Conservation (phyloP, 177 flowering plant genomes). For the Vitis hybrid region DNA sequence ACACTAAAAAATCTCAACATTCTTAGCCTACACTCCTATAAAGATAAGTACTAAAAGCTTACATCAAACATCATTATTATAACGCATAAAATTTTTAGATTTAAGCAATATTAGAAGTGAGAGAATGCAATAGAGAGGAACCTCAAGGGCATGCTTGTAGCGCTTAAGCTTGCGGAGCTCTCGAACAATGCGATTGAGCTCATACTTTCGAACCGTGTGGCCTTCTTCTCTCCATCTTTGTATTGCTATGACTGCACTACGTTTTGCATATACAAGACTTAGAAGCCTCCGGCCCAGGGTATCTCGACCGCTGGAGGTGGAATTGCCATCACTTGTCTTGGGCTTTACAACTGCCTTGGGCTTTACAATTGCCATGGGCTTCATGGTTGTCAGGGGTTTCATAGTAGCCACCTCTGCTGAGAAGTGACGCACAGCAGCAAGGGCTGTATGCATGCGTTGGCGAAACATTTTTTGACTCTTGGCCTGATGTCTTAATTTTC, state of each 20-base stretch:
- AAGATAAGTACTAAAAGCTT: too few species aligned
- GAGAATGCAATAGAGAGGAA: not conserved
- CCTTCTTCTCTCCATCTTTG: constrained; percentile 83
- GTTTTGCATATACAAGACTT: constrained; percentile 53
- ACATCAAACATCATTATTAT: not conserved
- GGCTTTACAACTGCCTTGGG: too few species aligned
- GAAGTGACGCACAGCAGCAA: constrained; percentile 28
- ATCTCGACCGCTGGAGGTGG: constrained; percentile 33
- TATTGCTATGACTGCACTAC: constrained; percentile 65
- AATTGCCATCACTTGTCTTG: not conserved
- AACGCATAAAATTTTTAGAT: not conserved
- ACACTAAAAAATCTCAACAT: too few species aligned
- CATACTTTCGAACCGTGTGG: constrained; percentile 58
- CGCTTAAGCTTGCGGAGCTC: constrained; percentile 79
- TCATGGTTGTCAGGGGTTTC: not conserved
- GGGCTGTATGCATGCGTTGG: constrained; percentile 22
- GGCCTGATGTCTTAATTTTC: too few species aligned
- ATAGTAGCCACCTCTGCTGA: constrained; percentile 29
- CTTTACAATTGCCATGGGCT: too few species aligned
- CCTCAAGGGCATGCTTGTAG: constrained; percentile 86
- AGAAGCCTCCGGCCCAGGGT: constrained; percentile 67
- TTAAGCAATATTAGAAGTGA: not conserved
- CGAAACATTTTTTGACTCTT: constrained; percentile 24
- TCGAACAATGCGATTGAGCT: constrained; percentile 71
- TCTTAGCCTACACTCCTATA: too few species aligned